Conservation (phyloP, 1,284 basidiomycete genomes). For the Agroathelia rolfsii region DNA sequence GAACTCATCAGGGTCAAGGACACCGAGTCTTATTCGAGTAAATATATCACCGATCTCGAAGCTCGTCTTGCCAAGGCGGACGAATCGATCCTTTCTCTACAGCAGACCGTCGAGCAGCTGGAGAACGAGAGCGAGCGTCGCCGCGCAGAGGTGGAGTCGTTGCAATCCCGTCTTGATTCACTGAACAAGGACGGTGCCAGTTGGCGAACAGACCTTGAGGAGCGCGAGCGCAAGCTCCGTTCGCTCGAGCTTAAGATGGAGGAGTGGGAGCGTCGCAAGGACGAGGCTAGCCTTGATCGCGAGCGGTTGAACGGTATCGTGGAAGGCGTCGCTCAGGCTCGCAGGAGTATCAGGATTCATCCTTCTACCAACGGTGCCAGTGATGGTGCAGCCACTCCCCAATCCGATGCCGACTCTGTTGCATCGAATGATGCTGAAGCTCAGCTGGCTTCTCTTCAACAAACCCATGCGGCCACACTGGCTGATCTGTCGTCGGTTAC, state of each 20-base stretch:
- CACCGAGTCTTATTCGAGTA: slow-evolving; percentile 56
- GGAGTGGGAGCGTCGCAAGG: slow-evolving; percentile 63
- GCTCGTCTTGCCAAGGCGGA: slow-evolving; percentile 72
- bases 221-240: slow-evolving; percentile 64
- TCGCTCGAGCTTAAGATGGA: slow-evolving; percentile 69
- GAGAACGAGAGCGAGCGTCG: slow-evolving; percentile 70
- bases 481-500: slow-evolving; percentile 72
- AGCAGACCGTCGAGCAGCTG: slow-evolving; percentile 64
- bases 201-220: slow-evolving; percentile 75
- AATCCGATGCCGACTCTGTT: slow-evolving; percentile 18
- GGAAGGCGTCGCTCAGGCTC: slow-evolving; percentile 62
- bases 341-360: slow-evolving; percentile 45
- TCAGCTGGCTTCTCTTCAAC: slow-evolving; percentile 58
- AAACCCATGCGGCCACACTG: slow-evolving; percentile 71
- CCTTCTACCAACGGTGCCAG: slow-evolving; percentile 9
- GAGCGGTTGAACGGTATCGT: slow-evolving; percentile 56
- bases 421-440: slow-evolving; percentile 16
- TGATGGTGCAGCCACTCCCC: slow-evolving; percentile 17
- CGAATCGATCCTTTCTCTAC: slow-evolving; percentile 59
- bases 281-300: slow-evolving; percentile 55
- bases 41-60: slow-evolving; percentile 90
- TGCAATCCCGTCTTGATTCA: slow-evolving; percentile 66
- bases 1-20: slow-evolving; percentile 78
- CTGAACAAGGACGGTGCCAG: slow-evolving; percentile 62
- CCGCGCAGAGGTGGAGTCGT: slow-evolving; percentile 54